These are phyloP conservation scores for Puccinia coronata DNA, from an alignment of 1,284 basidiomycete genomes.

Conservation along the genomic window DNA sequence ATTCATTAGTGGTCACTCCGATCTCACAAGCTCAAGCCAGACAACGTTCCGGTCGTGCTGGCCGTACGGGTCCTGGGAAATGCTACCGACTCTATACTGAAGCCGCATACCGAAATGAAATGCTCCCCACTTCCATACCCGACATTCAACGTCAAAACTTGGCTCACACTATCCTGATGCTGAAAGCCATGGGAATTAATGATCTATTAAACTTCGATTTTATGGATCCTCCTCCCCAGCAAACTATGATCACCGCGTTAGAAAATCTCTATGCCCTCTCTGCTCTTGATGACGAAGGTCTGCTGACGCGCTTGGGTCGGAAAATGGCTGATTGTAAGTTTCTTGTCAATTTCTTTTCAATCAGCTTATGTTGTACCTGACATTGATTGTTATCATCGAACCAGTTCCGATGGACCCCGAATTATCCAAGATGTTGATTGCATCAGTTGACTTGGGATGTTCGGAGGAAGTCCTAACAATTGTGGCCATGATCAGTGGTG, in stretches of 20 bases:
- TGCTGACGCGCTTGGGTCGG: conserved; percentile 86
- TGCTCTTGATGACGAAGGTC: conserved; percentile 92
- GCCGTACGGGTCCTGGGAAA: conserved; percentile 95
- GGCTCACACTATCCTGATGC: conserved; percentile 84
- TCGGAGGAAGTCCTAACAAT: conserved; percentile 96
- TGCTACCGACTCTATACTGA: conserved; percentile 98
- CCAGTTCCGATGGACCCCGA: conserved; percentile 92
- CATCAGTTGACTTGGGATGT: conserved; percentile 90
- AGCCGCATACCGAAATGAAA: conserved; percentile 95
- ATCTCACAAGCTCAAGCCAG: conserved; percentile 98
- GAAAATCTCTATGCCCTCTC: conserved; percentile 92
- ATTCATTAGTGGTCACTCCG: conserved; percentile 95
- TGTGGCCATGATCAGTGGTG: conserved; percentile 88
- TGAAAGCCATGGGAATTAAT: conserved; percentile 99
- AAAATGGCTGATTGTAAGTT: conserved; percentile 84
- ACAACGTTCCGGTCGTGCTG: conserved; percentile 91
- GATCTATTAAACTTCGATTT: conserved; percentile 98
- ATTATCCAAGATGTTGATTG: conserved; percentile 96
- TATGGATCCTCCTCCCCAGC: conserved; percentile 97
- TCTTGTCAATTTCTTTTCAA: neutral
- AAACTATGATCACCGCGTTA: conserved; percentile 83
- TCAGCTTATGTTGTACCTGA: neutral
- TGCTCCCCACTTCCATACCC: conserved; percentile 95
- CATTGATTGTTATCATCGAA: neutral
- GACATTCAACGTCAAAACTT: conserved; percentile 97